Conservation (phyloP, 352 stramenopile genomes). For the Pseudoperonospora humuli region DNA sequence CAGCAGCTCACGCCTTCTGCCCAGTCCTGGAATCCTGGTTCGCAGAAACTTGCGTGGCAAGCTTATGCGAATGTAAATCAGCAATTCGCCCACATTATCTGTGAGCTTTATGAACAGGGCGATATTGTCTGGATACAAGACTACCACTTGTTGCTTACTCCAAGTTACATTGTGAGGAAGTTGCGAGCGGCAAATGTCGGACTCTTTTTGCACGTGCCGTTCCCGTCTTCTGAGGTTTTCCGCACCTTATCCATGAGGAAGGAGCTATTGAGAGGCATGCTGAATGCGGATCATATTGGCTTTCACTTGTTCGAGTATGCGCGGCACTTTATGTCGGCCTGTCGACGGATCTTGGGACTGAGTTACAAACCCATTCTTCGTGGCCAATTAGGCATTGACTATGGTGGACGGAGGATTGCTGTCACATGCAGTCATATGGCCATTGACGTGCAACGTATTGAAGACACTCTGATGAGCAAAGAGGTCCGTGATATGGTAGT, state of each 20-base stretch:
- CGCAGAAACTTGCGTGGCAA: slow-evolving; percentile 80
- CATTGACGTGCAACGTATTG: slow-evolving; percentile 50
- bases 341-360: slow-evolving; percentile 90
- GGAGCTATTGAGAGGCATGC: slow-evolving; percentile 84
- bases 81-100: slow-evolving; percentile 81
- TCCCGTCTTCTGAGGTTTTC: slow-evolving; percentile 98
- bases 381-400: slow-evolving; percentile 90
- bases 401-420: slow-evolving; percentile 89
- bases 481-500: slow-evolving; percentile 49
- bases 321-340: slow-evolving; percentile 88
- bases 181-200: slow-evolving; percentile 88
- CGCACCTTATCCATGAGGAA: slow-evolving; percentile 91
- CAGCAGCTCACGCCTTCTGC: slow-evolving; percentile 10
- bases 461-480: slow-evolving; percentile 34
- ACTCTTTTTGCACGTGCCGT: slow-evolving; percentile 97
- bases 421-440: slow-evolving; percentile 94
- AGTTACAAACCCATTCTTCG: slow-evolving; percentile 89
- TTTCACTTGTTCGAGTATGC: slow-evolving; percentile 93
- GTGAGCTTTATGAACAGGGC: slow-evolving; percentile 65
- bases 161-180: slow-evolving; percentile 90
- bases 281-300: slow-evolving; percentile 89
- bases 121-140: slow-evolving; percentile 97
- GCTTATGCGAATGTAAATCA: slow-evolving; percentile 94
- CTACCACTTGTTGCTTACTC: slow-evolving; percentile 96
- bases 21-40: slow-evolving; percentile 56